Evolutionary conservation across 331 rosid species (phyloP), one percentile per base, ranked within the genome.

Genomic region (Prunus yedoensis): DNA sequence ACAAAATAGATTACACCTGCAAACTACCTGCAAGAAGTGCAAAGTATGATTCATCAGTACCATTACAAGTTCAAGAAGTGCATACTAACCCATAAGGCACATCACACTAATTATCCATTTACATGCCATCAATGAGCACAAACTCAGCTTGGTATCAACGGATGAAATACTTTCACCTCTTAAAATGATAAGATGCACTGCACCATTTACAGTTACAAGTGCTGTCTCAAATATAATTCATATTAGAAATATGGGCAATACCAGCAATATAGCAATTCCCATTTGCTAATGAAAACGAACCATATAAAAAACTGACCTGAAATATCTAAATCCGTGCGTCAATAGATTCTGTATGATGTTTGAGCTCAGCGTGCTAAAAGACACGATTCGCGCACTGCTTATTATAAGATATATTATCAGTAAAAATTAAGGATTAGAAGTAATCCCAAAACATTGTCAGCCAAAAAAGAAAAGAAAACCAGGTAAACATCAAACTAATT

Each of bases 351-450:
- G 52, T 65, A 50, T 73, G 52, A 57, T 21, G 59, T 49, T 65
- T 75, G 70, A 57, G 54, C 57, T 76, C 74, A 70, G 54, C 79
- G 65, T 32, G 87, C 87, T 87, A 88, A 13, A 82, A 41, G 66
- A 67, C 82, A 70, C 78, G 84, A 79, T 83, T 82, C 67, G 90
- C 68, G 51, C 88, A 88, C 96, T 87, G 93, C 90, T 83, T 58
- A 50, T 71, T 56, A 62, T 12, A 70, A 75, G 61, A 58, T 57
- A 66, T 10, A 54, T 15, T 45, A 53, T 13, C 10, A 9, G 32
- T 49, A 41, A 50, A 69, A 17, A 15, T 28, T 30, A 32, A 10
- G 49, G 50, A 35, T 28, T 35, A 17, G 69, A 64, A 30, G 20
- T 17, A 20, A 66, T n/a, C 27, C 20, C 10, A 16, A 12, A 47